These are phyloP conservation scores for Aspergillus campestris DNA, from an alignment of 495 filamentous ascomycete genomes.

Conservation along the genomic window DNA sequence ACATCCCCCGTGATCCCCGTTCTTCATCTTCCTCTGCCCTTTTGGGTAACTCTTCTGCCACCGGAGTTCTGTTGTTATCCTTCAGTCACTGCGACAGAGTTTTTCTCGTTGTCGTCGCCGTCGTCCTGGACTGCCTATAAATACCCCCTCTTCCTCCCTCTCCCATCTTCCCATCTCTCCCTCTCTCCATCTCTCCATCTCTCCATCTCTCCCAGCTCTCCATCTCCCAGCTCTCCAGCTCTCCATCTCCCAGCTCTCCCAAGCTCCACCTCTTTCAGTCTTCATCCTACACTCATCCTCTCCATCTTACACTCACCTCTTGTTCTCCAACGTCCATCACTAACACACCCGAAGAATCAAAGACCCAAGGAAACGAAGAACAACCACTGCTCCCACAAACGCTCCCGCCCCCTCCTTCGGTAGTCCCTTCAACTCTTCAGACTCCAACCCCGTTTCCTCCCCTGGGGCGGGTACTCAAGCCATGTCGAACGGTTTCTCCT, in stretches of 20 bases:
- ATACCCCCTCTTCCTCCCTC: neutral
- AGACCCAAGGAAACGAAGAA: constrained; percentile 24
- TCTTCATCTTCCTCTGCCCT: too few species aligned
- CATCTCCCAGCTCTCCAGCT: neutral
- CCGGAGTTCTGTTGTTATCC: too few species aligned
- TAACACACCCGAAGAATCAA: constrained; percentile 25
- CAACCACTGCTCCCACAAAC: constrained; percentile 13
- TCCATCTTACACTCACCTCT: neutral
- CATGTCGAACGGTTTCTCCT: constrained; percentile 29
- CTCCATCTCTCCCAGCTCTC: constrained; percentile 1
- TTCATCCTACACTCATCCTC: neutral
- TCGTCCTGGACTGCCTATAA: neutral
- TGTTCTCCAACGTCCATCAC: constrained; percentile 6
- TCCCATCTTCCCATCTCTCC: neutral
- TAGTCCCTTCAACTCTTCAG: constrained; percentile 20
- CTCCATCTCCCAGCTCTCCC: neutral
- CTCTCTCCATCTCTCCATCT: neutral
- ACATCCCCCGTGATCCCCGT: too few species aligned
- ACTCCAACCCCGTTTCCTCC: constrained; percentile 22
- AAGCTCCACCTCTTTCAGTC: too few species aligned
- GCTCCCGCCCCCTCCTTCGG: constrained; percentile 17
- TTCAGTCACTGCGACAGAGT: neutral
- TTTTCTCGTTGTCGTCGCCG: constrained; percentile 1
- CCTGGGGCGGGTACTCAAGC: constrained; percentile 18
- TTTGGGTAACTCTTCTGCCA: too few species aligned